Evolutionary conservation across 352 stramenopile species (phyloP).

Genomic region (Elongisporangium undulatum): DNA sequence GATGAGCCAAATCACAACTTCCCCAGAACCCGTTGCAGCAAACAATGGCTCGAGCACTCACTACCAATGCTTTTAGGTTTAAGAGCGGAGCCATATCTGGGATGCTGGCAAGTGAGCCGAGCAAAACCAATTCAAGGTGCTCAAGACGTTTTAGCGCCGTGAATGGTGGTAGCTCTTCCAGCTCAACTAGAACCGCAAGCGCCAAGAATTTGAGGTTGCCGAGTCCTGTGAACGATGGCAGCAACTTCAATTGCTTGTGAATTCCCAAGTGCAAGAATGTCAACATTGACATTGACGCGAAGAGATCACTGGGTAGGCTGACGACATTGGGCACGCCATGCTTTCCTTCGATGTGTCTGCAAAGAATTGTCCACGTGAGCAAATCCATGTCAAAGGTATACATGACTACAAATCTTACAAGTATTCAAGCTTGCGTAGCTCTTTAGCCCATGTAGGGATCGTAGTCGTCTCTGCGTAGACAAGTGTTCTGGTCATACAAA

Average conservation of each 20-base stretch:
- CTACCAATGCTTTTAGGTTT: conserved; percentile 15
- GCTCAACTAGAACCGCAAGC: conserved; percentile 11
- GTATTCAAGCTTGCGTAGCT: conserved; percentile 27
- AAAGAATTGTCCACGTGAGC: too few species aligned
- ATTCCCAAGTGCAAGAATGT: conserved; percentile 28
- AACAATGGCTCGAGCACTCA: conserved; percentile 10
- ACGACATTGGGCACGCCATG: conserved; percentile 7
- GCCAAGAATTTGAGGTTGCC: conserved; percentile 25
- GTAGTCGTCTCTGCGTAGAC: conserved; percentile 31
- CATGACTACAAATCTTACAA: conserved; percentile 16
- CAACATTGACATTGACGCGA: conserved; percentile 25
- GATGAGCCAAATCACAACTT: conserved; percentile 7
- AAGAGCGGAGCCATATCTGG: conserved; percentile 20
- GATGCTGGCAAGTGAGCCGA: conserved; percentile 9
- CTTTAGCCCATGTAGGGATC: conserved; percentile 29
- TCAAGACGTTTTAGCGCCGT: conserved; percentile 12
- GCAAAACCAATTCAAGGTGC: conserved; percentile 14
- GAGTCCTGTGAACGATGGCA: conserved; percentile 30
- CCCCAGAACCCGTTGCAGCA: conserved; percentile 33
- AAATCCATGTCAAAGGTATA: too few species aligned
- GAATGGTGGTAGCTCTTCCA: conserved; percentile 16
- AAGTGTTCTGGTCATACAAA: conserved; percentile 20
- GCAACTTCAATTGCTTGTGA: conserved; percentile 12
- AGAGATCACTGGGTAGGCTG: conserved; percentile 23
- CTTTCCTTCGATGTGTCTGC: conserved; percentile 12